A percentile compares a stretch with the other conserved stretches of the same genome.
phyloP scores from a whole-genome alignment of 169 alveolate genomes.

The Pseudocohnilembus persalinus region DNA sequence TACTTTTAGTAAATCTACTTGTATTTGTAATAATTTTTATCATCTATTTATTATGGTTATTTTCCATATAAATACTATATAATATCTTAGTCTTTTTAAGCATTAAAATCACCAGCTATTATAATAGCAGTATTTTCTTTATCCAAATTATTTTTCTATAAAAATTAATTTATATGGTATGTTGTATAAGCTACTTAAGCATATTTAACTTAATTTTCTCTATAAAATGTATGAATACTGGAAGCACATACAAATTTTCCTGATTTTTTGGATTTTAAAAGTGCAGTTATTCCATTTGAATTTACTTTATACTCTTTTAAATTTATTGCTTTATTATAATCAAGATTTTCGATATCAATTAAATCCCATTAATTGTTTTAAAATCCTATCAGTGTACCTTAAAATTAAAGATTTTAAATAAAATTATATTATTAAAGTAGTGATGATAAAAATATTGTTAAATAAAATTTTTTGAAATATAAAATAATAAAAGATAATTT shows the following conservation, averaged over 20 bases:
- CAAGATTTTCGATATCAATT: neutral
- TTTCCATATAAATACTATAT: neutral
- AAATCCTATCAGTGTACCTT: neutral
- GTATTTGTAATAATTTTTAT: no score
- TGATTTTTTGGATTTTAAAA: neutral
- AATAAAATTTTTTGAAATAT: no score
- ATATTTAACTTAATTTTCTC: neutral
- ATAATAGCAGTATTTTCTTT: neutral
- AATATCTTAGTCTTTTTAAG: neutral
- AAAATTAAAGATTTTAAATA: no score
- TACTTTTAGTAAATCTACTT: no score
- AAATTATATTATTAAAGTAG: no score
- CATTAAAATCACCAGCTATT: neutral
- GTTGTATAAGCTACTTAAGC: neutral
- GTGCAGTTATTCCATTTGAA: neutral
- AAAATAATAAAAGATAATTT: no score
- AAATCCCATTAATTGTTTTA: neutral
- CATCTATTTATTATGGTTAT: neutral
- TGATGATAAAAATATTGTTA: no score
- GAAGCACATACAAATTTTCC: neutral
- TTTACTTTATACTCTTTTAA: neutral
- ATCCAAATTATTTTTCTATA: no score
- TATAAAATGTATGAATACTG: neutral
- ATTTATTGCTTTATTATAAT: neutral
- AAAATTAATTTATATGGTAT: no score